A percentile compares a stretch with the other conserved stretches of the same genome.
These are phyloP conservation scores for Aphanomyces stellatus DNA, from an alignment of 352 stramenopile genomes.

Conservation along the genomic window DNA sequence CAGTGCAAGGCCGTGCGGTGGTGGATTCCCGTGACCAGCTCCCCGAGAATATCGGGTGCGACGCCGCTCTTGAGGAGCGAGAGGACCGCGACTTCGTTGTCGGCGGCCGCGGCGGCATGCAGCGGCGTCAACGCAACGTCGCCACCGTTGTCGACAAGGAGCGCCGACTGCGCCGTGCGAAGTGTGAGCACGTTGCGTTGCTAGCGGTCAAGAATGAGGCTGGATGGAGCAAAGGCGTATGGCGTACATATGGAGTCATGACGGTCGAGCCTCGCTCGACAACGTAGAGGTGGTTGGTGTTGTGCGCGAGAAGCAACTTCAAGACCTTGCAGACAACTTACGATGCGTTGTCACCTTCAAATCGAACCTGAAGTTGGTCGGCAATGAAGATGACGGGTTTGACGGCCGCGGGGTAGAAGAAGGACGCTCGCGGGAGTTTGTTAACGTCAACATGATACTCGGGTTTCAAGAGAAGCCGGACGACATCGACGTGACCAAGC, in stretches of 20 bases:
- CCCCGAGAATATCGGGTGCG: conserved; percentile 41
- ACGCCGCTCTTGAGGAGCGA: conserved; percentile 34
- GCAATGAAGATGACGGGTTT: conserved; percentile 66
- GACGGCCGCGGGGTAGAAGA: conserved; percentile 48
- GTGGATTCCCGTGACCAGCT: conserved; percentile 52
- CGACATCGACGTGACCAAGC: conserved; percentile 30
- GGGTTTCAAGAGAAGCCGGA: conserved; percentile 28
- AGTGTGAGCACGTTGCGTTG: conserved; percentile 61
- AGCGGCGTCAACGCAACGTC: conserved; percentile 71
- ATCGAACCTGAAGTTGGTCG: conserved; percentile 36
- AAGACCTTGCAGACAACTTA: conserved; percentile 34
- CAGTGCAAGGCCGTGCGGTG: conserved; percentile 62
- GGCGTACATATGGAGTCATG: conserved; percentile 14
- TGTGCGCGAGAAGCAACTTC: conserved; percentile 43
- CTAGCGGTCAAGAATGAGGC: conserved; percentile 1
- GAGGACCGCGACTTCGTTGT: conserved; percentile 36
- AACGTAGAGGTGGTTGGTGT: conserved; percentile 64
- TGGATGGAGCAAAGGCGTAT: neutral
- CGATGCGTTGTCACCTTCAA: neutral
- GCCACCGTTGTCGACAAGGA: conserved; percentile 50
- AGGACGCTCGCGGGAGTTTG: conserved; percentile 41
- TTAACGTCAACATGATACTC: conserved; percentile 12
- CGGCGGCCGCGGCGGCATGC: conserved; percentile 50
- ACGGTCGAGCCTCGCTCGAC: conserved; percentile 19
- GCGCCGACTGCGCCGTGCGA: conserved; percentile 48